Conservation (phyloP, 1,284 basidiomycete genomes). For the Vanrija humicola region DNA sequence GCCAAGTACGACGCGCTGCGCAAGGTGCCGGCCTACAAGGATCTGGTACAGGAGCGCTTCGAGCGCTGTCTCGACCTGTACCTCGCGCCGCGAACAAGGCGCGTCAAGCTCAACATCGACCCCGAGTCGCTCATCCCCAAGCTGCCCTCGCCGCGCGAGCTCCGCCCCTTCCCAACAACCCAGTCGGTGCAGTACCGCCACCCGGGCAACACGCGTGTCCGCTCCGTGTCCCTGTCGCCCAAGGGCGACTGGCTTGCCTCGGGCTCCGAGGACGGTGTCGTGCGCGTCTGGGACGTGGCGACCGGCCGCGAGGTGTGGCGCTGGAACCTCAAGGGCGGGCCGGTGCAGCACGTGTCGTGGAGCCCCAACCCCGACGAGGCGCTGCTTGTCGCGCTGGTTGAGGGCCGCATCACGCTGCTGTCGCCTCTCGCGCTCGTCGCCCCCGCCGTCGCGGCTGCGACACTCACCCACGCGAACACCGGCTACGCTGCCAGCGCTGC, state of each 20-base stretch:
- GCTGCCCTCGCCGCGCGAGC: slow-evolving; percentile 85
- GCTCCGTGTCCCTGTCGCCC: slow-evolving; percentile 77
- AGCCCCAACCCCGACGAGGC: slow-evolving; percentile 77
- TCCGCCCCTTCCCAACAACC: slow-evolving; percentile 92
- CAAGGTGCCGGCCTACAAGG: slow-evolving; percentile 84
- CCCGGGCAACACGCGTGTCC: slow-evolving; percentile 60
- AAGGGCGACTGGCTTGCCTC: slow-evolving; percentile 88
- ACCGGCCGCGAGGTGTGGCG: slow-evolving; percentile 84
- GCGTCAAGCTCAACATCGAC: slow-evolving; percentile 82
- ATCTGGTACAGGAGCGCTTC: slow-evolving; percentile 92
- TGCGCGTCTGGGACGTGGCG: slow-evolving; percentile 89
- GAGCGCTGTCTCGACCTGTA: slow-evolving; percentile 94
- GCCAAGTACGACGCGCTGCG: slow-evolving; percentile 81
- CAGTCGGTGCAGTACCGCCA: slow-evolving; percentile 68
- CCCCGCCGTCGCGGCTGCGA: slow-evolving; percentile 60
- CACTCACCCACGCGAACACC: slow-evolving; percentile 56
- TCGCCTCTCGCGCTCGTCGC: slow-evolving; percentile 68
- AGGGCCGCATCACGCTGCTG: slow-evolving; percentile 71
- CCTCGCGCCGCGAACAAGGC: slow-evolving; percentile 87
- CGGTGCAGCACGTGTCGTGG: slow-evolving; percentile 85
- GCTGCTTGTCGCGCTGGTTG: slow-evolving; percentile 37
- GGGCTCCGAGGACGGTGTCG: slow-evolving; percentile 83
- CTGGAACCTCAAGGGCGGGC: slow-evolving; percentile 75
- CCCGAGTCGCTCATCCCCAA: slow-evolving; percentile 90
- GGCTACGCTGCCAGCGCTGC: slow-evolving; percentile 47